Conservation (phyloP, 106 monocot species). For the Narthecium ossifragum region DNA sequence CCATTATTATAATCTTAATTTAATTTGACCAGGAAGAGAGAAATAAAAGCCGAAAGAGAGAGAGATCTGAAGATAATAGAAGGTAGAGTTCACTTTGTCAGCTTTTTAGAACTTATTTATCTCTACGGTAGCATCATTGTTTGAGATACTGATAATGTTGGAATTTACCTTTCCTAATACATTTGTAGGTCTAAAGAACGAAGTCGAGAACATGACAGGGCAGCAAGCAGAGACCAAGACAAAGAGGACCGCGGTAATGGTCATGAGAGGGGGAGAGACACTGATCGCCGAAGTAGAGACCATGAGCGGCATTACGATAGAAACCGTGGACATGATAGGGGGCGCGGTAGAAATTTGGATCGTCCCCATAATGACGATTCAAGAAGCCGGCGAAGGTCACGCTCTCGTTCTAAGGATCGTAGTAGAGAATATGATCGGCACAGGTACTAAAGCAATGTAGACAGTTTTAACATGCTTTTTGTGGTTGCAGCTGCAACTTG, state of each 20-base stretch:
- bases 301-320: conserved; percentile 41
- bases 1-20: too few species aligned
- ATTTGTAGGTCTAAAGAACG: conserved; percentile 56
- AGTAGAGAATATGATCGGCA: conserved; percentile 58
- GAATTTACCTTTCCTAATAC: too few species aligned
- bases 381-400: conserved; percentile 50
- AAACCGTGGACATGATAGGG: conserved; percentile 42
- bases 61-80: conserved; percentile 48
- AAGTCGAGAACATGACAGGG: conserved; percentile 25
- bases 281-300: conserved; percentile 51
- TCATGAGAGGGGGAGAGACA: conserved; percentile 41
- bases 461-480: too few species aligned
- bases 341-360: conserved; percentile 26
- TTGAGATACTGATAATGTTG: too few species aligned
- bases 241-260: conserved; percentile 20
- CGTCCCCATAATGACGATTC: conserved; percentile 42
- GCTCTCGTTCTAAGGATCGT: conserved; percentile 55
- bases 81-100: conserved; percentile 40
- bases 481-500: too few species aligned
- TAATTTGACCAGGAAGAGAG: conserved; percentile 70
- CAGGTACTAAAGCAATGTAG: too few species aligned
- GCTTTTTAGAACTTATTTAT: too few species aligned
- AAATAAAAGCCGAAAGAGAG: conserved; percentile 48
- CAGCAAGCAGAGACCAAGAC: conserved; percentile 44
- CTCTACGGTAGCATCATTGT: too few species aligned